phyloP scores from a whole-genome alignment of 164 flowering plant species.

The Sextonia rubra region DNA sequence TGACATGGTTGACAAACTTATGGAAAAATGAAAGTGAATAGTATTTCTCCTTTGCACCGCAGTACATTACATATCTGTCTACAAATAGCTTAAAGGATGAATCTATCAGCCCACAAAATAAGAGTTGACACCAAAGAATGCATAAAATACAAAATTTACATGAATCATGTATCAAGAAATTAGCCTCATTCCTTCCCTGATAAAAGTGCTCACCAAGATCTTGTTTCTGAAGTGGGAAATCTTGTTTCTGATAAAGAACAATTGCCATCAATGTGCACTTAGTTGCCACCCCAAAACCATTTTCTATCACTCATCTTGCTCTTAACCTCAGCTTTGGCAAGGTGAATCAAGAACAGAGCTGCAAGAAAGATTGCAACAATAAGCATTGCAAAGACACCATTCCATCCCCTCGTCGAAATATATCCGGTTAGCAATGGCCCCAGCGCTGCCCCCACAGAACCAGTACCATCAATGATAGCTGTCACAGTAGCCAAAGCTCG shows the following conservation, averaged over 20 bases:
- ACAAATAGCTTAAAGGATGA: background rate
- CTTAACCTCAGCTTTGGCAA: constrained; percentile 59
- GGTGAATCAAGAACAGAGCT: constrained; percentile 49
- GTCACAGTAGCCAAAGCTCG: constrained; percentile 97
- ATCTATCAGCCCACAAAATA: background rate
- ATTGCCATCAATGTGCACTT: background rate
- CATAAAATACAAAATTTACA: constrained; percentile 5
- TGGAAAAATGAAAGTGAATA: background rate
- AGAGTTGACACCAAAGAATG: background rate
- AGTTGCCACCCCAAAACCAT: constrained; percentile 24
- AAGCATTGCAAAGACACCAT: constrained; percentile 80
- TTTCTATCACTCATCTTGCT: constrained; percentile 43
- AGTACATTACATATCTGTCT: constrained; percentile 3
- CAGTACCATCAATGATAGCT: constrained; percentile 97
- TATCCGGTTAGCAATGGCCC: constrained; percentile 92
- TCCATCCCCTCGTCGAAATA: constrained; percentile 87
- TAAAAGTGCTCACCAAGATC: background rate
- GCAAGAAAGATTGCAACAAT: constrained; percentile 55
- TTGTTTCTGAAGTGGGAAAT: background rate
- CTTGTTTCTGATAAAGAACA: background rate
- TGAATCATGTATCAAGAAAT: background rate
- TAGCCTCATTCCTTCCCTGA: constrained; percentile 2
- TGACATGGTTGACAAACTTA: background rate
- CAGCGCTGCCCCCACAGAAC: constrained; percentile 96
- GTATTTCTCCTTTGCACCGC: background rate